Evolutionary conservation across 148 eudicot species (phyloP).

Genomic region (Rhododendron molle): DNA sequence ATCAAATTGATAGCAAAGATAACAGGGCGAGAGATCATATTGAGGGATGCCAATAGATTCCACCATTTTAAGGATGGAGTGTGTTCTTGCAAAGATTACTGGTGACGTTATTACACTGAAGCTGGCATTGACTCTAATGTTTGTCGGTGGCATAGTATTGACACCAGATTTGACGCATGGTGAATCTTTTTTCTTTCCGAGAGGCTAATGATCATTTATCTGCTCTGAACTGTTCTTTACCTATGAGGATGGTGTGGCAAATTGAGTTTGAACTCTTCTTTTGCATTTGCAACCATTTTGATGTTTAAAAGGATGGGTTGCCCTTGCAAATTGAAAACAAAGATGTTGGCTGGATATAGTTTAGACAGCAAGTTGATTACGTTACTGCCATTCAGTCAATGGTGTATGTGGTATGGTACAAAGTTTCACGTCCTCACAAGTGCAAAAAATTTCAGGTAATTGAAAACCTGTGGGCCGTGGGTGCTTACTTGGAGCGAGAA

Average conservation of each 20-base stretch:
- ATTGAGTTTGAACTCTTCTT: neutral
- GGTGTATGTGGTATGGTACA: neutral
- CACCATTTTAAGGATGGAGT: conserved; percentile 46
- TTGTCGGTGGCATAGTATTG: neutral
- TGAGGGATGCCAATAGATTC: conserved; percentile 54
- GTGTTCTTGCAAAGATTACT: conserved; percentile 53
- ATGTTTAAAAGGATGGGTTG: neutral
- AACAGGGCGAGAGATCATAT: conserved; percentile 33
- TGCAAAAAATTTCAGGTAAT: neutral
- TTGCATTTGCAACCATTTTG: neutral
- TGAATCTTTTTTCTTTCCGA: neutral
- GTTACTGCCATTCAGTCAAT: neutral
- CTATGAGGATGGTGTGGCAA: neutral
- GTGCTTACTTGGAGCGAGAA: neutral
- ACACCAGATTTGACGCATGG: neutral
- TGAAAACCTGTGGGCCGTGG: neutral
- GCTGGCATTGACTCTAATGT: neutral
- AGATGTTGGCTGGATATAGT: neutral
- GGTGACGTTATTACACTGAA: conserved; percentile 25
- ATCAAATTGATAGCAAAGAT: conserved; percentile 44
- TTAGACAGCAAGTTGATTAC: neutral
- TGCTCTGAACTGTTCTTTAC: neutral
- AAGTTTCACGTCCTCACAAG: neutral
- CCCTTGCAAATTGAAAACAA: neutral
- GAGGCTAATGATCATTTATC: neutral